phyloP scores from a whole-genome alignment of 2,329 filamentous ascomycete genomes.

The Teratosphaeria viscida region DNA sequence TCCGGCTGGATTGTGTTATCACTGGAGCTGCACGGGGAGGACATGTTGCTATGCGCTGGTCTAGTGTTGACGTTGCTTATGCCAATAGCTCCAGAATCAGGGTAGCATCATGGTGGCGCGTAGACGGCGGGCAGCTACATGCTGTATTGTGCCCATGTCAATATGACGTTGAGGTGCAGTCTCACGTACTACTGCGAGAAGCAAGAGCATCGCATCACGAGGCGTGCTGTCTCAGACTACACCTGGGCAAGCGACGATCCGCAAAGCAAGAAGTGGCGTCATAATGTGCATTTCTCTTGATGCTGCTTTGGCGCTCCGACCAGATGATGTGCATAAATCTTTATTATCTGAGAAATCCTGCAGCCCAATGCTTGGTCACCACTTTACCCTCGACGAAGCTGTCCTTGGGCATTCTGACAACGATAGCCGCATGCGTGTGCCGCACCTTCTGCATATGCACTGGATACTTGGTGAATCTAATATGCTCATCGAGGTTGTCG shows the following conservation, averaged over 20 bases:
- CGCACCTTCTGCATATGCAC: constrained; percentile 65
- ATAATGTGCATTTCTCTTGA: neutral
- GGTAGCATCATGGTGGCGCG: neutral
- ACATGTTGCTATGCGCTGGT: neutral
- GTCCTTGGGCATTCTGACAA: constrained; percentile 60
- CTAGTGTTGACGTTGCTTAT: neutral
- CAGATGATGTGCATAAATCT: neutral
- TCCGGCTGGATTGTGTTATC: neutral
- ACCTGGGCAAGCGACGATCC: neutral
- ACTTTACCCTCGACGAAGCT: constrained; percentile 65
- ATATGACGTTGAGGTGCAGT: neutral
- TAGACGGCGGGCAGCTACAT: neutral
- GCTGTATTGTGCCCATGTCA: neutral
- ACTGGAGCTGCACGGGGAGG: neutral
- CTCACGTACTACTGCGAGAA: neutral
- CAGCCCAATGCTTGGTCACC: constrained; percentile 72
- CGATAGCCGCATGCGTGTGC: constrained; percentile 87
- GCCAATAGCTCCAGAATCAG: neutral
- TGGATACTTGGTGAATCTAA: constrained; percentile 49
- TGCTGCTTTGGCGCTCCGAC: neutral
- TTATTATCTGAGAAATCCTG: constrained; percentile 53
- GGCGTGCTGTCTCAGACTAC: neutral
- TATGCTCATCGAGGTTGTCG: constrained; percentile 53
- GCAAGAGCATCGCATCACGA: neutral
- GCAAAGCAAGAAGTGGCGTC: neutral